phyloP scores from a whole-genome alignment of 2,329 filamentous ascomycete species.

The Stachybotrys echinatus region DNA sequence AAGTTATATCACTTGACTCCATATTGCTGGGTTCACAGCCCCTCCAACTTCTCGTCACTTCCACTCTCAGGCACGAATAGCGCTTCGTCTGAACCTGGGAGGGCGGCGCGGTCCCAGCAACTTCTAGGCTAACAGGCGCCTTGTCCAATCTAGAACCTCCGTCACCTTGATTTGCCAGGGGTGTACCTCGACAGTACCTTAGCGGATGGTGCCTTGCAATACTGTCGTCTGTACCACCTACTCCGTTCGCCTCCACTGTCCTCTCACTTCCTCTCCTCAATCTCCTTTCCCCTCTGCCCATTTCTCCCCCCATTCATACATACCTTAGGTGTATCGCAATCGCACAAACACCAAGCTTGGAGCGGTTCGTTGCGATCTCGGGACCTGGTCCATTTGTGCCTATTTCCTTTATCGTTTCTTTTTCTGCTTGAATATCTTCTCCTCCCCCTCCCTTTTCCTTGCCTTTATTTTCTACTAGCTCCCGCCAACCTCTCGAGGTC shows the following conservation, averaged over 20 bases:
- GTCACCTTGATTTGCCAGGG: background rate
- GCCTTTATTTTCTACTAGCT: slow-evolving; percentile 9
- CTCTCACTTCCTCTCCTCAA: background rate
- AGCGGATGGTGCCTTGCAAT: background rate
- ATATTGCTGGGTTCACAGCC: background rate
- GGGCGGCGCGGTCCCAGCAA: too few species aligned
- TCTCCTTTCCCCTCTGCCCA: background rate
- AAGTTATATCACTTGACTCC: background rate
- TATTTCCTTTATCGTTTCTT: slow-evolving; percentile 15
- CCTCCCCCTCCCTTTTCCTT: slow-evolving; percentile 16
- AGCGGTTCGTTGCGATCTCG: slow-evolving; percentile 5
- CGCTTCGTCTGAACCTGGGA: too few species aligned
- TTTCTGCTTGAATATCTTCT: slow-evolving; percentile 14
- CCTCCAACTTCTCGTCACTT: background rate
- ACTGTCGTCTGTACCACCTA: background rate
- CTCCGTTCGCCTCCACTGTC: too few species aligned
- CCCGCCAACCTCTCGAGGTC: slow-evolving; percentile 6
- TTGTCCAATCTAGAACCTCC: too few species aligned
- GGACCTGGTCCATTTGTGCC: slow-evolving; percentile 14
- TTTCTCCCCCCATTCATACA: background rate
- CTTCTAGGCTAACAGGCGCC: too few species aligned
- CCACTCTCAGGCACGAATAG: too few species aligned
- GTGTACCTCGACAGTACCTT: background rate
- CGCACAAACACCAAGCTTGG: background rate
- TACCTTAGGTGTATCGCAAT: background rate